phyloP scores from a whole-genome alignment of 805 yeast species.

The Candida orba region DNA sequence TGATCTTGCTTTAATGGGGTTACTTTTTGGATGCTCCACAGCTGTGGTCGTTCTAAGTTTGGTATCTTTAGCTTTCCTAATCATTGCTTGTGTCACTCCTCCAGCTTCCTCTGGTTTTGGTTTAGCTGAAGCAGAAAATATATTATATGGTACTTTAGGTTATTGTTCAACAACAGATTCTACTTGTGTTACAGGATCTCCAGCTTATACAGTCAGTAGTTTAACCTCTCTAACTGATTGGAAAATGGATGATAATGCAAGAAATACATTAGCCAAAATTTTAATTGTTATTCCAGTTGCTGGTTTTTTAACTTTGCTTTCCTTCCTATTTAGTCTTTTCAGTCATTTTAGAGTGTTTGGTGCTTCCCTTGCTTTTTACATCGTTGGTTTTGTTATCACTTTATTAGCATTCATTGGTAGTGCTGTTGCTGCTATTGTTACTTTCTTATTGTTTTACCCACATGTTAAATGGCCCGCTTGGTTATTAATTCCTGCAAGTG shows the following conservation, averaged over 20 bases:
- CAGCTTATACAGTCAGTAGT: constrained; percentile 30
- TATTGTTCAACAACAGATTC: constrained; percentile 36
- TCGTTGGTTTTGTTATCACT: constrained; percentile 38
- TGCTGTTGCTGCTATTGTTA: constrained; percentile 46
- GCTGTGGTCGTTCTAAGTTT: constrained; percentile 38
- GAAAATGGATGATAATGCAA: constrained; percentile 37
- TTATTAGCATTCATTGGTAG: constrained; percentile 47
- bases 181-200: constrained; percentile 39
- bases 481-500: constrained; percentile 64
- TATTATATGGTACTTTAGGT: constrained; percentile 61
- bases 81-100: constrained; percentile 53
- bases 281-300: constrained; percentile 61
- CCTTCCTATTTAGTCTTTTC: constrained; percentile 31
- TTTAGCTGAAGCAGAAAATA: constrained; percentile 39
- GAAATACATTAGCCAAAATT: constrained; percentile 47
- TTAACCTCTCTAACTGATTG: constrained; percentile 34
- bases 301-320: constrained; percentile 50
- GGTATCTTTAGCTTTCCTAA: constrained; percentile 53
- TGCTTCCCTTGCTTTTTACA: constrained; percentile 25
- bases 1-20: background rate
- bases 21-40: constrained; percentile 31
- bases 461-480: constrained; percentile 66
- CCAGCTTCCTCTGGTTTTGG: constrained; percentile 48
- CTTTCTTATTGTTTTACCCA: constrained; percentile 55
- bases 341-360: constrained; percentile 26